These are phyloP conservation scores for Fraxinus nigra DNA, from an alignment of 305 asterid genomes.

Conservation along the genomic window DNA sequence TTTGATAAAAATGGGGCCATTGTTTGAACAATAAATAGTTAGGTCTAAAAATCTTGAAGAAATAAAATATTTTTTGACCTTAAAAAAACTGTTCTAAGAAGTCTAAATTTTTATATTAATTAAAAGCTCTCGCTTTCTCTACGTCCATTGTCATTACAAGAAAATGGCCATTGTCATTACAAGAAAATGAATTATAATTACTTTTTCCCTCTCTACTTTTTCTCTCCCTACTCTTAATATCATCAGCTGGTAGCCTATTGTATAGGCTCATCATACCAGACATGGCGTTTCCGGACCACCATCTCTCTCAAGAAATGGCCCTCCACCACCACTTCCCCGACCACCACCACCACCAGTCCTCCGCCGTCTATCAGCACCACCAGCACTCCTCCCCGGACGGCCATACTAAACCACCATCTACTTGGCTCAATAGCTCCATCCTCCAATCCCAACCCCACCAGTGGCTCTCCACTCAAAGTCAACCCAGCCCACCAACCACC, in stretches of 20 bases:
- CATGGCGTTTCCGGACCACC: slow-evolving; percentile 60
- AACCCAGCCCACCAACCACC: slow-evolving; percentile 29
- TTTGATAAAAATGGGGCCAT: too few relatives aligned
- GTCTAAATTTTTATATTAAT: not conserved
- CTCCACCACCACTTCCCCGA: slow-evolving; percentile 36
- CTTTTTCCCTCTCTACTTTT: not conserved
- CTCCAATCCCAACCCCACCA: slow-evolving; percentile 36
- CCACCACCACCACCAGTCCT: slow-evolving; percentile 25
- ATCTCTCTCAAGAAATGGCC: slow-evolving; percentile 43
- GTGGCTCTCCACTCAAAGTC: slow-evolving; percentile 46
- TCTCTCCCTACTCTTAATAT: not conserved
- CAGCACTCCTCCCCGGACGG: slow-evolving; percentile 20
- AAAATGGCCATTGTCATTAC: not conserved
- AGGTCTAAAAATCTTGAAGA: not conserved
- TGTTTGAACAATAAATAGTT: not conserved
- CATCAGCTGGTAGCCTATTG: not conserved
- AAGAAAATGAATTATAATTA: not conserved
- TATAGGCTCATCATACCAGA: slow-evolving; percentile 14
- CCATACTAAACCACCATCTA: slow-evolving; percentile 11
- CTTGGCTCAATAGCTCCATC: slow-evolving; percentile 38
- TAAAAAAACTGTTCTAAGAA: not conserved
- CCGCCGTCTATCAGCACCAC: slow-evolving; percentile 32
- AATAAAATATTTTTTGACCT: not conserved
- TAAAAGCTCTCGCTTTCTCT: not conserved
- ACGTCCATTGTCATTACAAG: not conserved